phyloP scores from a whole-genome alignment of 2,329 filamentous ascomycete genomes.

The Sporothrix curviconia region DNA sequence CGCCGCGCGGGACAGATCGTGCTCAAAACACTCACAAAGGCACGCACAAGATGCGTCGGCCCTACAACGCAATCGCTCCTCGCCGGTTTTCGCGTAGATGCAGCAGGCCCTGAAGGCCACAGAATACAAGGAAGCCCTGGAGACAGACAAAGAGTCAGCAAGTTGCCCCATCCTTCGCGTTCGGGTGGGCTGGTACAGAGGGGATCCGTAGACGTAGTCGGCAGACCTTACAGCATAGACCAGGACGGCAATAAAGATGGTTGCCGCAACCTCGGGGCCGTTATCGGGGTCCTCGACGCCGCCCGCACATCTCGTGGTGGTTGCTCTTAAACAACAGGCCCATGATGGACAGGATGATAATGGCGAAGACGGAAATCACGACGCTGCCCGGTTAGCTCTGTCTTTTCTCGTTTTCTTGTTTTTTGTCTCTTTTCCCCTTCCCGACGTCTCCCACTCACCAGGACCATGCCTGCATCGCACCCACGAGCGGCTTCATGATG shows the following conservation, averaged over 20 bases:
- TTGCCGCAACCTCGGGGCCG: conserved; percentile 70
- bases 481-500: conserved; percentile 91
- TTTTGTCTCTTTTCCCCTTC: neutral
- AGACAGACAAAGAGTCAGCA: neutral
- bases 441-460: conserved; percentile 60
- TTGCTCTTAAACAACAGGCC: conserved; percentile 68
- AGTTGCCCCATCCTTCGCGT: too few relatives aligned
- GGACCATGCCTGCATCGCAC: conserved; percentile 88
- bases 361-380: conserved; percentile 59
- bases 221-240: conserved; percentile 73
- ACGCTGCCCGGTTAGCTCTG: conserved; percentile 51
- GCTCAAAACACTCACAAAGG: conserved; percentile 12
- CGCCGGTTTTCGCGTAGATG: conserved; percentile 76
- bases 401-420: too few relatives aligned
- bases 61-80: conserved; percentile 70
- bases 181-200: too few relatives aligned
- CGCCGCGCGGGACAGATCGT: too few relatives aligned
- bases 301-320: conserved; percentile 79
- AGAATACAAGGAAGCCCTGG: conserved; percentile 85
- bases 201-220: too few relatives aligned
- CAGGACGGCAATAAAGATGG: conserved; percentile 80
- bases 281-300: conserved; percentile 64
- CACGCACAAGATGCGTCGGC: neutral
- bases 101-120: conserved; percentile 78
- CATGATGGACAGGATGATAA: conserved; percentile 58